Conservation (phyloP, 2,329 filamentous ascomycete genomes). For the Sporothrix protearum region DNA sequence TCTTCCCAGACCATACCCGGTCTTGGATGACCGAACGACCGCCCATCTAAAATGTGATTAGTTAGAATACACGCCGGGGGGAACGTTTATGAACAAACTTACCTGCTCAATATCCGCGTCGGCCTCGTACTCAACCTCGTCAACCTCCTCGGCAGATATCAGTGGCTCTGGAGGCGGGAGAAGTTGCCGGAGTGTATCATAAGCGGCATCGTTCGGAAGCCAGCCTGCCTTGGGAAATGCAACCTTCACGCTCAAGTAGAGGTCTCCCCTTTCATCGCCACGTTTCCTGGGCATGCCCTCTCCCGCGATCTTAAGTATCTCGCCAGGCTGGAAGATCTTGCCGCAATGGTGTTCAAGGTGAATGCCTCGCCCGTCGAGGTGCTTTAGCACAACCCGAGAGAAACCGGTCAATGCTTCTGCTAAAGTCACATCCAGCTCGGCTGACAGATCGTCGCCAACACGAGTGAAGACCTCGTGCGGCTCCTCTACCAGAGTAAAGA, state of each 20-base stretch:
- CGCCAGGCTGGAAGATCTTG: constrained; percentile 75
- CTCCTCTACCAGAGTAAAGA: constrained; percentile 82
- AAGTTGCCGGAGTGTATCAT: constrained; percentile 68
- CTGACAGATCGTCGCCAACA: constrained; percentile 77
- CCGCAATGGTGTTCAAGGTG: constrained; percentile 74
- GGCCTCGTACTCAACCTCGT: constrained; percentile 79
- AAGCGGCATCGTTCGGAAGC: constrained; percentile 66
- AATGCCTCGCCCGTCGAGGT: constrained; percentile 90
- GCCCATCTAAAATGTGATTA: constrained; percentile 55
- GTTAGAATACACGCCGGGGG: background rate
- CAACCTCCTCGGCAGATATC: constrained; percentile 69
- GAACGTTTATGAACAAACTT: constrained; percentile 27
- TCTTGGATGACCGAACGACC: constrained; percentile 64
- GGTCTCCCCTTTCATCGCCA: constrained; percentile 76
- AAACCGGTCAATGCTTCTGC: constrained; percentile 85
- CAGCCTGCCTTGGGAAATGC: constrained; percentile 86
- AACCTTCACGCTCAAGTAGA: constrained; percentile 82
- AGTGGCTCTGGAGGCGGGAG: constrained; percentile 62
- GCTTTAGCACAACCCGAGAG: constrained; percentile 82
- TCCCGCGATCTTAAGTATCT: constrained; percentile 78
- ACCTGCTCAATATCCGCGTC: constrained; percentile 78
- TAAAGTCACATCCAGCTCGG: constrained; percentile 75
- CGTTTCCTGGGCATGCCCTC: constrained; percentile 95
- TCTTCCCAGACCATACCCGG: constrained; percentile 66
- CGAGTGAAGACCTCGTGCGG: constrained; percentile 78